Evolutionary conservation across 345 rosid species (phyloP), one percentile per base, ranked within the genome.

Genomic region (Litchi chinensis): DNA sequence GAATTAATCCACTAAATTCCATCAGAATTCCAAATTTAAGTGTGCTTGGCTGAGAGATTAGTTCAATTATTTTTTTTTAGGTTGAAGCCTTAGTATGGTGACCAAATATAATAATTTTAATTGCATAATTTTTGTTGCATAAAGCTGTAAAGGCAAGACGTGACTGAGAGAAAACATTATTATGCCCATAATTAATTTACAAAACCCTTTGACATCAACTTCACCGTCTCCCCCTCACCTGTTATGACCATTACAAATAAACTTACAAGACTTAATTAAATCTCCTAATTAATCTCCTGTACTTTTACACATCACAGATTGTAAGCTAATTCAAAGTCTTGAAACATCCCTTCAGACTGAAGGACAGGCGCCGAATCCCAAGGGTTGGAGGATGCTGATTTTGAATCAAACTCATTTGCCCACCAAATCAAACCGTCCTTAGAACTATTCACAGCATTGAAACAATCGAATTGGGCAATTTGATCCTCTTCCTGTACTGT

Each of bases 151-250:
- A 32, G 40, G 32, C 28, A 70, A 16, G 76, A 57, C 50, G 5
- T 32, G 37, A 32, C 37, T 32, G 12, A 60, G 44, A 44, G 59
- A 19, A 22, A 43, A 22, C 78, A 83, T 83, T 85, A 78, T 88
- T 88, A 89, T 89, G 85, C 84, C 90, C 91, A 90, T 83, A 83
- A 86, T 86, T 83, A 82, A 86, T 87, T 79, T 91, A 88, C 92
- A 90, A 41, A 72, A 82, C 77, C 73, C 62, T 26, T 76, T 63
- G 73, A 39, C n/a, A 8, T 41, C 7, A 73, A 32, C 39, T 32
- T 16, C 68, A 54, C 40, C 8, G 46, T 50, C 64, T 19, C 76
- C 59, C 73, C 59, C 70, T 40, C 78, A 65, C 71, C 50, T 86
- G 1, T 54, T 79, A 80, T 86, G 74, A 72, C 68, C 69, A 65